Base-by-base conservation (phyloP, 192 early-diverging fungal genomes). In the Powellomyces hirtus region DNA sequence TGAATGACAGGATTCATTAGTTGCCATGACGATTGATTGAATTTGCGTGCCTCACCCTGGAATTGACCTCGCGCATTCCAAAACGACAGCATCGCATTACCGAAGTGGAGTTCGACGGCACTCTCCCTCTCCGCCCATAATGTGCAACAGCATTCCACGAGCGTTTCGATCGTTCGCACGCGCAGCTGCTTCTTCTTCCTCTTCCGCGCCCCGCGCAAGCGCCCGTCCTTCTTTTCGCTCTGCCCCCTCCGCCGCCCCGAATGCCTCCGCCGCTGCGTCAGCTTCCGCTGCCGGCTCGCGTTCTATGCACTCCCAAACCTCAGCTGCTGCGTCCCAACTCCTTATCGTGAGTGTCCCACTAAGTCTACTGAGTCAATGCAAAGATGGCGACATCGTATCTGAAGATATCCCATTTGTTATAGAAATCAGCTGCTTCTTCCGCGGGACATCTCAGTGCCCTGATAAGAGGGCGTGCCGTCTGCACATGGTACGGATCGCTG, bases 401-500 rank as follows among this genome's bases (percentile, higher is more conserved):
- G 24, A 13, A 18, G 10, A 42, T 18, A 18, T 10, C 24, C 51
- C 26, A n/a, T 5, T 42, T 27, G 18, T 7, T 4, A 61, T 29
- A n/a, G 38, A 61, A 61, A 36, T 22, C 59, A 2, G 22, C 18
- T n/a, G 22, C 22, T 1, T 30, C 35, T 8, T 61, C 38, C 2
- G 22, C 35, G 35, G 38, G 52, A 11, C 65, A 57, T 40, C 38
- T 67, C 37, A 42, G 37, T n/a, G 40, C 65, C 6, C 34, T 67
- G 65, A 67, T 67, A 24, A 30, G 53, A 26, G 65, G 52, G 20
- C 50, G 53, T 31, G 65, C 65, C 30, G 65, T 56, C 22, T 42
- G 51, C 30, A 67, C 65, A 67, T 67, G 65, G 65, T 67, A 67
- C 65, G 65, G 65, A 38, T 67, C 65, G 36, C 53, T 67, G 50